Evolutionary conservation across 2,329 filamentous ascomycete genomes (phyloP).

Genomic region (Tympanopsis confertula): DNA sequence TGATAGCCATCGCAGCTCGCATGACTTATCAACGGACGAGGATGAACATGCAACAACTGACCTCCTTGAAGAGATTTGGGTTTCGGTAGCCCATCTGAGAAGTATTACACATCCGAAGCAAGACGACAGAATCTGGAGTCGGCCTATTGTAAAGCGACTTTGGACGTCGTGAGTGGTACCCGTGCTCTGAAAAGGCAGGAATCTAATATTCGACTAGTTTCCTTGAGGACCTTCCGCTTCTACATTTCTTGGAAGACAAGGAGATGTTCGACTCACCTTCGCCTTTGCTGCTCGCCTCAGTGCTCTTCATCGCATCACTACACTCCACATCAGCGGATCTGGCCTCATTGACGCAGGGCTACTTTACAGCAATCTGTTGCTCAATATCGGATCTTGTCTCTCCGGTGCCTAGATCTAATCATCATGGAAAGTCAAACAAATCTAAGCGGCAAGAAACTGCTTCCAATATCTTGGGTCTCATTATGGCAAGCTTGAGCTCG

Average conservation of each 20-base stretch:
- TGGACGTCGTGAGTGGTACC: constrained; percentile 13
- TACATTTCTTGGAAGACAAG: constrained; percentile 15
- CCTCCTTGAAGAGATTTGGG: not conserved
- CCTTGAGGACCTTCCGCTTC: constrained; percentile 12
- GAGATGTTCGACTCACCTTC: constrained; percentile 6
- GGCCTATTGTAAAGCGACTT: constrained; percentile 9
- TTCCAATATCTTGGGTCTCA: constrained; percentile 14
- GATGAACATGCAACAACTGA: not conserved
- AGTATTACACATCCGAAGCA: not conserved
- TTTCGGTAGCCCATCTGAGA: not conserved
- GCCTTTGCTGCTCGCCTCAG: not conserved
- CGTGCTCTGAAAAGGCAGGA: not conserved
- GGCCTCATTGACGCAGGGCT: not conserved
- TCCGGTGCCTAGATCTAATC: not conserved
- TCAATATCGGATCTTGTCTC: not conserved
- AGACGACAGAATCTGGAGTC: constrained; percentile 10
- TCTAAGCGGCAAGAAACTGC: too few relatives aligned
- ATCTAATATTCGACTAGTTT: constrained; percentile 9
- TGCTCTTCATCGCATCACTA: not conserved
- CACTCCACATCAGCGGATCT: not conserved
- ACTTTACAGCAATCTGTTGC: not conserved
- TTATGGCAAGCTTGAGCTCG: constrained; percentile 16
- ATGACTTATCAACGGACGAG: not conserved
- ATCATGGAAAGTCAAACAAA: too few relatives aligned
- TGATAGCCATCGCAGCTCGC: too few relatives aligned